Evolutionary conservation across 169 alveolate species (phyloP).

Genomic region (Amoebophrya sp.): DNA sequence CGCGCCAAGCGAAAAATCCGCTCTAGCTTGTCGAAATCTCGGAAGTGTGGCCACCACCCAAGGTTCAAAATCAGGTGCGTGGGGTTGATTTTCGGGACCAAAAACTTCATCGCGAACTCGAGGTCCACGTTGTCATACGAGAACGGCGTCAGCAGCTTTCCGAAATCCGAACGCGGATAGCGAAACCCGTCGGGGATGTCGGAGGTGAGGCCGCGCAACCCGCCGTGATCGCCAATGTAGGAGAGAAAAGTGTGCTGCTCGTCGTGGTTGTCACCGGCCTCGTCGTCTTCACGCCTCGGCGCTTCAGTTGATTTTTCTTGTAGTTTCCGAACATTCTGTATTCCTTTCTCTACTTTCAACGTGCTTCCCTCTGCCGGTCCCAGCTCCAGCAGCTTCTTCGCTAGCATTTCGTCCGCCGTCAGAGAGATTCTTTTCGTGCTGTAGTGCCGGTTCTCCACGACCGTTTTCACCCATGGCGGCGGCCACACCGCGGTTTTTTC

Average conservation of each 20-base stretch:
- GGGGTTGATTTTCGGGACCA: no score
- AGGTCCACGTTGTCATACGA: background rate
- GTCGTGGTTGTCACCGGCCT: background rate
- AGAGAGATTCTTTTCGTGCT: no score
- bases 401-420: no score
- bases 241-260: background rate
- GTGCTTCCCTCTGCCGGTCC: no score
- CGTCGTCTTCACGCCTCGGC: no score
- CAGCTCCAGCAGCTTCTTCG: no score
- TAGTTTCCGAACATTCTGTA: no score
- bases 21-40: background rate
- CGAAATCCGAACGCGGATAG: background rate
- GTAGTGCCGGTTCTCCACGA: background rate
- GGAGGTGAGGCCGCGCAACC: background rate
- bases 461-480: background rate
- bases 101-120: background rate
- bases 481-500: background rate
- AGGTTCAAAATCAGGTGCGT: background rate
- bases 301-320: no score
- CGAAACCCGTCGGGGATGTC: background rate
- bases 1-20: background rate
- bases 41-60: background rate
- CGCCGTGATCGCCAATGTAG: background rate
- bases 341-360: no score
- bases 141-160: background rate